Evolutionary conservation across 2,329 filamentous ascomycete genomes (phyloP), one percentile per base, ranked within the genome.

Genomic region (Phialophora verrucosa): DNA sequence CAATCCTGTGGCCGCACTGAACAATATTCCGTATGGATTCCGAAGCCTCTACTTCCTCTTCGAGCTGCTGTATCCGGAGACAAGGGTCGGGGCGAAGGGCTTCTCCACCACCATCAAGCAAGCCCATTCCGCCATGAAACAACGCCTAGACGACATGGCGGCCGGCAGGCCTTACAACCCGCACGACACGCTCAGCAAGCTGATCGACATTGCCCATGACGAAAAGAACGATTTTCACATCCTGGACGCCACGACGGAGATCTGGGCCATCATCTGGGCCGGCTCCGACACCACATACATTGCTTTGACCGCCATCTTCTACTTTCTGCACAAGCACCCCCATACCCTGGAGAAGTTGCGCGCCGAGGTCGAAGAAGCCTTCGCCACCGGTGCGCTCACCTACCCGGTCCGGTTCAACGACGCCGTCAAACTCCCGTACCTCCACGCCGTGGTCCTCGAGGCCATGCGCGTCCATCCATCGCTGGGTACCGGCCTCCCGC

Each of bases 401-500:
- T 4, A 64, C 11, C 65, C 65, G 23, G 12, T 70, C 42, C 60
- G 64, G 4, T 72, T 62, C 62, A 64, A 64, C 23, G 66, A 73
- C 27, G 68, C 68, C n/a, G 60, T 64, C 49, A 72, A 70, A 35
- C 57, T 73, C 4, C 65, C 69, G 4, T 85, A 85, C 71, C 79
- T 87, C 10, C 78, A 83, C 51, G 84, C 84, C 2, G 80, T 84
- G 2, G 78, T 87, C 23, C 82, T 80, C 23, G 86, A 88, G 73
- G 76, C 81, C 0, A 74, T 83, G 68, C 79, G 84, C 2, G 73
- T 85, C 11, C 82, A 85, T 68, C 83, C 84, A 0, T 78, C 77
- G 1, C 76, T 85, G 2, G 80, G 78, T 10, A 78, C 85, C 69
- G 72, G 80, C 0, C 81, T 85, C 17, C 83, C 86, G 71, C 82